Conservation (phyloP, 2,329 filamentous ascomycete species). For the Tolypocladium ophioglossoides region DNA sequence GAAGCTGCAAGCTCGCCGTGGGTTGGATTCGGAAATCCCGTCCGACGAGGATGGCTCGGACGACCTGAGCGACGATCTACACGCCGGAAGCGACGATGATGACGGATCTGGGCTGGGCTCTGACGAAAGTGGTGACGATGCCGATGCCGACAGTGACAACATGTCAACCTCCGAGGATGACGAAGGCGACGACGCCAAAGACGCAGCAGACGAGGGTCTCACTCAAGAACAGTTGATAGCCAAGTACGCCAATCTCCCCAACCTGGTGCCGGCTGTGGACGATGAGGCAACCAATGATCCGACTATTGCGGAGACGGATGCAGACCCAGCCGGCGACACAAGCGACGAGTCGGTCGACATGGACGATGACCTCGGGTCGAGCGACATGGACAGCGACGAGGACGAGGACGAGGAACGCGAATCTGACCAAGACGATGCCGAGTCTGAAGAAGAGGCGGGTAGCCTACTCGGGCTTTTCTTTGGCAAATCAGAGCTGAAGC, state of each 20-base stretch:
- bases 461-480: slow-evolving; percentile 49
- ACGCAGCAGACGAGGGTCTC: slow-evolving; percentile 49
- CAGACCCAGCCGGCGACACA: slow-evolving; percentile 32
- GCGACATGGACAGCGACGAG: slow-evolving; percentile 35
- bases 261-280: slow-evolving; percentile 22
- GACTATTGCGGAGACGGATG: slow-evolving; percentile 11
- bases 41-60: slow-evolving; percentile 35
- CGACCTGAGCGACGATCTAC: slow-evolving; percentile 36
- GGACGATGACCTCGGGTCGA: slow-evolving; percentile 55
- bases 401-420: slow-evolving; percentile 28
- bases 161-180: slow-evolving; percentile 57
- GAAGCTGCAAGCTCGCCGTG: slow-evolving; percentile 53
- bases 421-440: slow-evolving; percentile 28
- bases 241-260: slow-evolving; percentile 59
- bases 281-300: slow-evolving; percentile 13
- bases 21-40: slow-evolving; percentile 40
- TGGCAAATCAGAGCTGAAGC: slow-evolving; percentile 44
- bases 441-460: slow-evolving; percentile 30
- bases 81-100: slow-evolving; percentile 22
- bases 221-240: slow-evolving; percentile 58
- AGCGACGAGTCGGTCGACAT: slow-evolving; percentile 58
- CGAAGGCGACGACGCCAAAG: slow-evolving; percentile 44
- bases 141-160: slow-evolving; percentile 30
- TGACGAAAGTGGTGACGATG: slow-evolving; percentile 29
- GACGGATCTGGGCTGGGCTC: slow-evolving; percentile 23